Base-by-base conservation (phyloP, 116 monocot genomes). In the Zostera marina region DNA sequence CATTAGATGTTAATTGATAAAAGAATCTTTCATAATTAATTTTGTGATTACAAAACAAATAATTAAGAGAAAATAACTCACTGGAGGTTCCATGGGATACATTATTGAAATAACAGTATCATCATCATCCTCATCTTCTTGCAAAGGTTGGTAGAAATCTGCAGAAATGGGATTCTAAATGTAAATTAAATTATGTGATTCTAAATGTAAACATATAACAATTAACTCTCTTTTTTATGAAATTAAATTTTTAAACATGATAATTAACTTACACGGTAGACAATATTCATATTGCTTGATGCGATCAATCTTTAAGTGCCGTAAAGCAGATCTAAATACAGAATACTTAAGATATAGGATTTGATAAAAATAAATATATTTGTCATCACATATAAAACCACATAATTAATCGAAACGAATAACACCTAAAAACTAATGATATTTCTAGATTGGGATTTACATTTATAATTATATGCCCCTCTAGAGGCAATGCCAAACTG, bases 261-360 rank as follows among this genome's bases (percentile, higher is more conserved):
- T 12, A 16, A 53, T 3, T 38, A 22, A 72, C 84, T 87, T 60
- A 92, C 92, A 84, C 12, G 92, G 92, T 51, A 87, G 79, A 68
- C 92, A 92, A 65, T 92, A 92, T 56, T 87, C 88, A 71, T 81
- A 92, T 49, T 79, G 70, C 42, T 92, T 92, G 47, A 92, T 68
- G 40, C 92, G 83, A 59, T 92, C 88, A 61, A 62, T 60, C 74
- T 92, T 92, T 45, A 92, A 47, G 54, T 70, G 78, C 52, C 72
- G 83, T 54, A 87, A 45, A 54, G 92, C 83, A 77, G 92, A 78
- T 49, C 93, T 61, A 61, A 45, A 47, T 19, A 1, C 43, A 59
- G 9, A 59, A 43, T 32, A 32, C 32, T 32, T 32, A 2, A 32
- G 32, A 32, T 0, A 32, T 32, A 32, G 32, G 5, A 32, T 32